Percentiles rank a stretch among this genome's conserved stretches.
Conservation (phyloP, 2,329 filamentous ascomycete genomes). For the Diplodia scrobiculata region DNA sequence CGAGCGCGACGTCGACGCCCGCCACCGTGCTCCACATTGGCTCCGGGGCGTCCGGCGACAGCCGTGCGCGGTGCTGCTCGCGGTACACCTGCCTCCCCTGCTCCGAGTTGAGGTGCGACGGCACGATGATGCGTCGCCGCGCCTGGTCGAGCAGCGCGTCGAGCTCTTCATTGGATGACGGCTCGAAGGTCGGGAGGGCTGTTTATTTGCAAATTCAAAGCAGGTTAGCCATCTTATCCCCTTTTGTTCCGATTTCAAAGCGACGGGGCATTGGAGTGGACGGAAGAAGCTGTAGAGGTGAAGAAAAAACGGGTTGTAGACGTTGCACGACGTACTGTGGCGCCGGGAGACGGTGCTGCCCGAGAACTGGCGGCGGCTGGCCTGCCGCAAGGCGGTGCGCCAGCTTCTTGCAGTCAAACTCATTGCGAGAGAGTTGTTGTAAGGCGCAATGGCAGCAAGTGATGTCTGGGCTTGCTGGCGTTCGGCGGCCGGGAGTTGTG, state of each 20-base stretch:
- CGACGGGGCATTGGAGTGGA: too few species aligned
- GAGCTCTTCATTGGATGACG: conserved; percentile 48
- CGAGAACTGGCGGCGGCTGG: conserved; percentile 27
- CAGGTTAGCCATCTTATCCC: conserved; percentile 39
- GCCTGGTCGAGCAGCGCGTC: conserved; percentile 45
- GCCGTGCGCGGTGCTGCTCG: conserved; percentile 44
- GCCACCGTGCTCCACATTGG: conserved; percentile 49
- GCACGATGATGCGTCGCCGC: conserved; percentile 51
- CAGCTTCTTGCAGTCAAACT: conserved; percentile 39
- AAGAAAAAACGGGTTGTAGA: neutral
- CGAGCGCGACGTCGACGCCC: conserved; percentile 41
- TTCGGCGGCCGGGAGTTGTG: conserved; percentile 1
- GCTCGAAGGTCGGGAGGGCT: conserved; percentile 39
- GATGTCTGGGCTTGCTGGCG: neutral
- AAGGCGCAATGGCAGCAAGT: neutral
- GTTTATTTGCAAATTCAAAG: conserved; percentile 32
- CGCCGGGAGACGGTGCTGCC: conserved; percentile 37
- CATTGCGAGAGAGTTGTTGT: conserved; percentile 34
- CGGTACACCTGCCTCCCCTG: conserved; percentile 50
- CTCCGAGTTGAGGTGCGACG: conserved; percentile 46
- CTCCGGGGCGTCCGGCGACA: conserved; percentile 41
- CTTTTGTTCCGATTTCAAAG: conserved; percentile 4
- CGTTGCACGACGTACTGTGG: conserved; percentile 33
- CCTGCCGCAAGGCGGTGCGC: conserved; percentile 35
- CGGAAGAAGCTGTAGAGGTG: neutral